phyloP scores from a whole-genome alignment of 2,329 filamentous ascomycete genomes.

The Arthrinium puccinioides region DNA sequence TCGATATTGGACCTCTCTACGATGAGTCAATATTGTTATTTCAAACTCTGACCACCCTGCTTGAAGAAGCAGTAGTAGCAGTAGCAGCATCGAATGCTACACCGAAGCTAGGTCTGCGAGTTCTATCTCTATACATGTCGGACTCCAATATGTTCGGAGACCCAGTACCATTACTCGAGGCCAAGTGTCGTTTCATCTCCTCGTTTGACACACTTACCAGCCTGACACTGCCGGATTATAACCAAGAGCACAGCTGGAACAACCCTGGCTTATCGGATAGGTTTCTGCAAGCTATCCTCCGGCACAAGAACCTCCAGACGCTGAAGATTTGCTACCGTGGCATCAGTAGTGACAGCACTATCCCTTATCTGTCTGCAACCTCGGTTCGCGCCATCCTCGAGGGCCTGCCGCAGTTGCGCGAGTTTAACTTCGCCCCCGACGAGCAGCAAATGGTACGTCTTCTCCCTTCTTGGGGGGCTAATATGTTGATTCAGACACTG shows the following conservation, averaged over 20 bases:
- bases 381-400: background rate
- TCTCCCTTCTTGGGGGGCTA: background rate
- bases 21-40: background rate
- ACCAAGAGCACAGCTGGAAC: background rate
- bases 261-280: constrained; percentile 1
- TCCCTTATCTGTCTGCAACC: background rate
- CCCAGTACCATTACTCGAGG: background rate
- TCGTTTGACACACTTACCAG: constrained; percentile 5
- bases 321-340: background rate
- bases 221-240: background rate
- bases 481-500: background rate
- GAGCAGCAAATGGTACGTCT: background rate
- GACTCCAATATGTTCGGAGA: background rate
- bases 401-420: constrained; percentile 2
- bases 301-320: constrained; percentile 1
- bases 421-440: constrained; percentile 1
- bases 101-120: background rate
- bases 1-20: background rate
- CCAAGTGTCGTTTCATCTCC: constrained; percentile 1
- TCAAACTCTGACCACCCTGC: background rate
- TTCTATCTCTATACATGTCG: too few species aligned
- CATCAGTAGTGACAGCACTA: too few species aligned
- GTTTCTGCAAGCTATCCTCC: constrained; percentile 2
- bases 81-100: background rate
- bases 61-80: background rate